Evolutionary conservation across 2,329 filamentous ascomycete species (phyloP), one percentile per base, ranked within the genome.

Genomic region (Annulohypoxylon truncatum): DNA sequence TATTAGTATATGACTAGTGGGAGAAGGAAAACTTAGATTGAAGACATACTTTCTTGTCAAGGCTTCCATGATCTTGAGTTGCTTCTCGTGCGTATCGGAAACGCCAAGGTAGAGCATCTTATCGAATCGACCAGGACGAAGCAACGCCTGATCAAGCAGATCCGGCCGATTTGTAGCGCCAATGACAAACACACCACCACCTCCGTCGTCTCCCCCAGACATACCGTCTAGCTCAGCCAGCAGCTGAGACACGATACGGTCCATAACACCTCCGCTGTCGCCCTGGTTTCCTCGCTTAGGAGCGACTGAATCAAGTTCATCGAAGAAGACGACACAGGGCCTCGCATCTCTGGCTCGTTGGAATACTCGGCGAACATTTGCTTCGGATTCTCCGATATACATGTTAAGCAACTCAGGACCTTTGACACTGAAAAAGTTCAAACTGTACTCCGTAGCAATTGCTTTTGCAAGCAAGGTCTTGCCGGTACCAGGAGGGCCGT

Each of bases 61-160:
- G 1, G 96, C 96, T 78, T 98, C 93, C 76, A 99, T 82, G 69
- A 99, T 98, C 20, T 90, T 97, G 67, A 93, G 87, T 80, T 99
- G 96, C 82, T 98, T 98, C 15, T 97, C 92, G 74, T 98, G 95
- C 3, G 94, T 97, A 79, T 99, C 96, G 6, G 93, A 96, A 7
- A 99, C 94, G 33, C 96, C 96, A 10, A 99, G 84, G 76, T 98
- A 99, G 28, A 99, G 87, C 94, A 98, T 97, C 83, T 98, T 98
- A 77, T 99, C 96, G 78, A 99, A 98, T 64, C 95, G 86, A 2
- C 95, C 95, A 1, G 95, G 96, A 57, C 95, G 88, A 46, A 98
- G 83, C 62, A 99, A 82, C 3, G 95, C 96, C 69, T 93, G 93
- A 77, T 99, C 95, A 20, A 99, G 85, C 57, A 98, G 82, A 82